Evolutionary conservation across 2,329 filamentous ascomycete genomes (phyloP).

Genomic region (Claviceps sp.): DNA sequence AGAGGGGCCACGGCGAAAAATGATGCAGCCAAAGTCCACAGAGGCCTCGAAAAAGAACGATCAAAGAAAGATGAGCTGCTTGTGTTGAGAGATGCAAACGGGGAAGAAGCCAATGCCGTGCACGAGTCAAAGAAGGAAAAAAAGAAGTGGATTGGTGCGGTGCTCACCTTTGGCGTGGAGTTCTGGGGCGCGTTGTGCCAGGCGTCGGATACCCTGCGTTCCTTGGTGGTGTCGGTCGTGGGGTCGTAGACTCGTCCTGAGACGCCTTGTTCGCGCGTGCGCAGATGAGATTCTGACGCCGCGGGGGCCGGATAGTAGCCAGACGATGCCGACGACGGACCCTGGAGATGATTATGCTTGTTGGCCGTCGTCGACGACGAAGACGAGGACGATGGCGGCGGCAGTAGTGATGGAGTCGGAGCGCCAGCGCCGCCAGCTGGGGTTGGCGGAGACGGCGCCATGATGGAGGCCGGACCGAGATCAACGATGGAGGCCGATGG

Average conservation of each 20-base stretch:
- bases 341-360: constrained; percentile 13
- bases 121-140: constrained; percentile 10
- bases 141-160: constrained; percentile 16
- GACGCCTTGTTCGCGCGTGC: constrained; percentile 25
- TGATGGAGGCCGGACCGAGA: constrained; percentile 15
- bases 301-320: constrained; percentile 3
- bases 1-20: background rate
- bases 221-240: constrained; percentile 34
- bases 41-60: background rate
- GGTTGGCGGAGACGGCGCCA: constrained; percentile 17
- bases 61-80: constrained; percentile 4
- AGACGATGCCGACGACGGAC: constrained; percentile 15
- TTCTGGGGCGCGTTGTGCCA: constrained; percentile 31
- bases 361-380: constrained; percentile 11
- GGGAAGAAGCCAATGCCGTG: background rate
- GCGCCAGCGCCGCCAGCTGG: constrained; percentile 16
- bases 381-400: constrained; percentile 13
- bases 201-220: constrained; percentile 33
- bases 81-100: constrained; percentile 9
- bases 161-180: constrained; percentile 34
- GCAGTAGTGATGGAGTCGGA: constrained; percentile 16
- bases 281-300: constrained; percentile 12
- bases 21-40: background rate
- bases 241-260: constrained; percentile 40
- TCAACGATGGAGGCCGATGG: background rate